phyloP scores from a whole-genome alignment of 2,329 filamentous ascomycete genomes.

The Paracoccidioides lutzii region DNA sequence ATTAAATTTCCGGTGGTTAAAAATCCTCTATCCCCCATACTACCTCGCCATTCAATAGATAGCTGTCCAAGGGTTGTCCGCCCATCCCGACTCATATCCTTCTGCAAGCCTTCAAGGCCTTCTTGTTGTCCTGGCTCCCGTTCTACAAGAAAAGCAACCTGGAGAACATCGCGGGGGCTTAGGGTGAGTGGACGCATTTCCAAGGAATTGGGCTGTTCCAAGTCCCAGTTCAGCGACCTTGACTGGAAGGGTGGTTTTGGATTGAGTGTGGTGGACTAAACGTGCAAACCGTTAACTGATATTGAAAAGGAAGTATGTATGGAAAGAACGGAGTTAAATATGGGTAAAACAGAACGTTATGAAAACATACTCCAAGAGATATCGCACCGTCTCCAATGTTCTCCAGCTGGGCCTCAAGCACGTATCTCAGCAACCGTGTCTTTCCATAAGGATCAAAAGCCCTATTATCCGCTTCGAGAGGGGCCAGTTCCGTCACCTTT shows the following conservation, averaged over 20 bases:
- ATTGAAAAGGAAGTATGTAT: not conserved
- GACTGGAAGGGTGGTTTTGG: conserved; percentile 42
- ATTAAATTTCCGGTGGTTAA: conserved; percentile 72
- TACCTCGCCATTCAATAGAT: conserved; percentile 74
- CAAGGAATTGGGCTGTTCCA: conserved; percentile 22
- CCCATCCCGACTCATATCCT: conserved; percentile 37
- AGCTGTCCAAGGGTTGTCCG: conserved; percentile 63
- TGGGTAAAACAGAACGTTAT: not conserved
- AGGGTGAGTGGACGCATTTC: conserved; percentile 34
- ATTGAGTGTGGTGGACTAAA: conserved; percentile 35
- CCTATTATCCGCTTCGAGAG: conserved; percentile 34
- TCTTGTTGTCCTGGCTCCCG: conserved; percentile 38
- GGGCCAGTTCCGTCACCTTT: conserved; percentile 57
- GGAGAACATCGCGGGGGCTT: conserved; percentile 50
- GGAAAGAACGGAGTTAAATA: not conserved
- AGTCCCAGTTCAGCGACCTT: conserved; percentile 44
- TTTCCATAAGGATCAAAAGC: conserved; percentile 33
- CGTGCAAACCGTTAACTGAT: not conserved
- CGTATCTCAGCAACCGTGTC: conserved; percentile 42
- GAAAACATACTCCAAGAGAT: conserved; percentile 50
- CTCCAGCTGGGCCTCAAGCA: conserved; percentile 87
- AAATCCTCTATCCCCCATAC: conserved; percentile 80
- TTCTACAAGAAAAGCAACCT: conserved; percentile 51
- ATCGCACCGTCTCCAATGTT: conserved; percentile 80
- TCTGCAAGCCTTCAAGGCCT: conserved; percentile 38